Percentiles rank a stretch among this genome's conserved stretches.
Conservation (phyloP, 2,329 filamentous ascomycete species). For the Talaromyces sp. region DNA sequence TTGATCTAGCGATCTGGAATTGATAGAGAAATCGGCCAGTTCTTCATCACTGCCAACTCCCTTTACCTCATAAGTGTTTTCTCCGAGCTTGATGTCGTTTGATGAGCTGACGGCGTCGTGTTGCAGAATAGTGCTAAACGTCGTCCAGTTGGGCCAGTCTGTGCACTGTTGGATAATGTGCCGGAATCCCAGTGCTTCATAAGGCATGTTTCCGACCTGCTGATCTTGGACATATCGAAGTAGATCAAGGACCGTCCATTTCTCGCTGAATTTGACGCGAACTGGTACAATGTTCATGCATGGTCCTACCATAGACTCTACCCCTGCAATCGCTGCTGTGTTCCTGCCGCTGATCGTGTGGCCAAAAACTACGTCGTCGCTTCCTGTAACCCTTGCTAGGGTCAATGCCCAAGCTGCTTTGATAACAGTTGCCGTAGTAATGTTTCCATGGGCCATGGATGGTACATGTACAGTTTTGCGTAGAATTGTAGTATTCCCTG, state of each 20-base stretch:
- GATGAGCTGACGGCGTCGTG: conserved; percentile 35
- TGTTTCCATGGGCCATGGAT: conserved; percentile 48
- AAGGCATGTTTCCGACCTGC: conserved; percentile 52
- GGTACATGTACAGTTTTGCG: conserved; percentile 30
- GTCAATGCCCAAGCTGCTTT: conserved; percentile 63
- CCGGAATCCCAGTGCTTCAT: conserved; percentile 51
- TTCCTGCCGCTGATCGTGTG: conserved; percentile 63
- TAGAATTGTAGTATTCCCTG: conserved; percentile 30
- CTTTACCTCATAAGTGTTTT: conserved; percentile 33
- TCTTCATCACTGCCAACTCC: conserved; percentile 36
- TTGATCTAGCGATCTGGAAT: conserved; percentile 30
- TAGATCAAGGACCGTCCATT: conserved; percentile 50
- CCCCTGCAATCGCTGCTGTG: conserved; percentile 47
- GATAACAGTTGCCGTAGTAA: conserved; percentile 61
- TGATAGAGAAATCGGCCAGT: conserved; percentile 35
- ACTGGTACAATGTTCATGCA: conserved; percentile 65
- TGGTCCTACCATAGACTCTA: conserved; percentile 57
- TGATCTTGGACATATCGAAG: conserved; percentile 53
- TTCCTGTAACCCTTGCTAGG: conserved; percentile 50
- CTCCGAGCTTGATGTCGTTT: conserved; percentile 32
- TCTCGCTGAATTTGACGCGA: conserved; percentile 50
- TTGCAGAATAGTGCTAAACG: conserved; percentile 38
- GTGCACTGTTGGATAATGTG: conserved; percentile 48
- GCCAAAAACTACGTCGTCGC: conserved; percentile 59
- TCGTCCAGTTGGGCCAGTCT: conserved; percentile 37